Percentiles rank a stretch among this genome's conserved stretches.
These are phyloP conservation scores for Amanita inopinata DNA, from an alignment of 768 basidiomycete genomes.

Conservation along the genomic window DNA sequence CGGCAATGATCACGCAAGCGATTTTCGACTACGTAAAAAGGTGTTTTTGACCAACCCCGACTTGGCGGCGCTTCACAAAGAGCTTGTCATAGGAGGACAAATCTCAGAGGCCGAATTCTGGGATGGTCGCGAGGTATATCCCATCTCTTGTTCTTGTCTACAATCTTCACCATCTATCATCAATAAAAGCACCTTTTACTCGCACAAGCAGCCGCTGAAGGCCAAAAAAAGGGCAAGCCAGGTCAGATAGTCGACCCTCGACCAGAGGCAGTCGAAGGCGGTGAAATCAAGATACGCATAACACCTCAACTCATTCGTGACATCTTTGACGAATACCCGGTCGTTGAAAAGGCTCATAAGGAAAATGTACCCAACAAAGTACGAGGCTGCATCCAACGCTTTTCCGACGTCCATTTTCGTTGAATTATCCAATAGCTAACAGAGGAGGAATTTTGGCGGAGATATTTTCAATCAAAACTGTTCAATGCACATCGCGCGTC, in stretches of 20 bases:
- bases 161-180: constrained; percentile 13
- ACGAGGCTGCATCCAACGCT: constrained; percentile 15
- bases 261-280: constrained; percentile 73
- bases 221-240: constrained; percentile 70
- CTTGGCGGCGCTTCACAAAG: constrained; percentile 72
- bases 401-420: constrained; percentile 4
- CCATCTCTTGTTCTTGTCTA: constrained; percentile 9
- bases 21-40: constrained; percentile 68
- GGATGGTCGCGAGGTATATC: constrained; percentile 83
- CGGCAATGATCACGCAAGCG: constrained; percentile 49
- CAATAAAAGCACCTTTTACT: constrained; percentile 57
- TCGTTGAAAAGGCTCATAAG: constrained; percentile 83
- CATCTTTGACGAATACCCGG: constrained; percentile 96
- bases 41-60: constrained; percentile 74
- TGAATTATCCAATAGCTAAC: constrained; percentile 44
- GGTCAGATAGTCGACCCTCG: constrained; percentile 85
- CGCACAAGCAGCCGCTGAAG: constrained; percentile 65
- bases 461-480: constrained; percentile 93
- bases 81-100: constrained; percentile 77
- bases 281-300: constrained; percentile 82
- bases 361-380: constrained; percentile 90
- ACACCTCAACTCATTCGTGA: constrained; percentile 90
- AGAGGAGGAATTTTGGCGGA: constrained; percentile 91
- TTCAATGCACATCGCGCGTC: constrained; percentile 94
- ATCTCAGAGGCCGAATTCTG: constrained; percentile 94